These are phyloP conservation scores for Rhodomyrtus tomentosa DNA, from an alignment of 345 rosid species.

Conservation along the genomic window DNA sequence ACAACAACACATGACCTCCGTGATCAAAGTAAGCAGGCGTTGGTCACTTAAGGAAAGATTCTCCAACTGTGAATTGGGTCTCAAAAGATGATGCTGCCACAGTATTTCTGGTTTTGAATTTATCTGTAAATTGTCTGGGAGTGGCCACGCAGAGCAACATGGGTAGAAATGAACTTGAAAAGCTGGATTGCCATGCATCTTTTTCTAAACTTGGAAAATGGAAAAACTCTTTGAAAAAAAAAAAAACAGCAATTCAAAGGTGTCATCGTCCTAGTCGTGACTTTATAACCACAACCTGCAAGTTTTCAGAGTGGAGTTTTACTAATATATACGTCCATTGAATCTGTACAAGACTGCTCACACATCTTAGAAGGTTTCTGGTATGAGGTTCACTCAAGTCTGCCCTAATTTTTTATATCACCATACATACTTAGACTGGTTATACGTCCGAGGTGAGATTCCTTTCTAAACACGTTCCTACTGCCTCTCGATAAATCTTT, in stretches of 20 bases:
- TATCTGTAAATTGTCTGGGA: neutral
- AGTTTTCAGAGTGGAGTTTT: neutral
- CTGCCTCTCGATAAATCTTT: neutral
- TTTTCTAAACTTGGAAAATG: neutral
- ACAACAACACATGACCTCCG: neutral
- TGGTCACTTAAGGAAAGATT: neutral
- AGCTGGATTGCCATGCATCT: neutral
- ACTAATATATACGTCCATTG: neutral
- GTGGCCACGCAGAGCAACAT: neutral
- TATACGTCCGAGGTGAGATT: neutral
- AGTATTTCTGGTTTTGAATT: neutral
- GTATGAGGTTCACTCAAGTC: neutral
- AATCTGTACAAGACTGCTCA: neutral
- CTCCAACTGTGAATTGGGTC: neutral
- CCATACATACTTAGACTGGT: neutral
- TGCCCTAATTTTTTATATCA: neutral
- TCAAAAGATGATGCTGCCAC: neutral
- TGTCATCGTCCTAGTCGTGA: neutral
- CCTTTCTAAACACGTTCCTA: neutral
- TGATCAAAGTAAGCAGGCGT: neutral
- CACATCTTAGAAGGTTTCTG: neutral
- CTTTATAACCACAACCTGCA: neutral
- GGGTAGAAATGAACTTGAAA: neutral
- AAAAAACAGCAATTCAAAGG: neutral
- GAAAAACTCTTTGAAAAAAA: neutral